Percentiles rank a stretch among this genome's conserved stretches.
These are phyloP conservation scores for Spathaspora passalidarum DNA, from an alignment of 805 yeast genomes.

Conservation along the genomic window DNA sequence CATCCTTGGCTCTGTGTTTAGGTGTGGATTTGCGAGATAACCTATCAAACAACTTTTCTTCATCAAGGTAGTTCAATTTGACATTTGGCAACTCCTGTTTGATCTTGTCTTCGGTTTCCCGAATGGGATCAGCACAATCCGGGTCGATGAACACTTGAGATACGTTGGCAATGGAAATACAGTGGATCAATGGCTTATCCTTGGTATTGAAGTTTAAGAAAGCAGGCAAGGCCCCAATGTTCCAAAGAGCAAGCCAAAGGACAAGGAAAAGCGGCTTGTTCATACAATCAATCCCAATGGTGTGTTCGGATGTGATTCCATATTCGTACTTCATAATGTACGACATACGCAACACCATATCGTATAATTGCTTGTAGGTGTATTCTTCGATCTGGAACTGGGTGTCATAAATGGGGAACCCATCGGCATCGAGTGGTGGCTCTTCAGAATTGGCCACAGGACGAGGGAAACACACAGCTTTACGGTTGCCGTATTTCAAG, in stretches of 20 bases:
- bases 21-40: constrained; percentile 40
- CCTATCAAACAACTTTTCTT: constrained; percentile 44
- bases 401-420: constrained; percentile 45
- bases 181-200: constrained; percentile 75
- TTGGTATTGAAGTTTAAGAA: constrained; percentile 77
- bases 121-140: constrained; percentile 53
- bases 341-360: constrained; percentile 63
- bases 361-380: constrained; percentile 69
- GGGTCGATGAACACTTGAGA: constrained; percentile 72
- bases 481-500: constrained; percentile 42
- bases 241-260: constrained; percentile 86
- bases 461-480: constrained; percentile 64
- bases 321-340: constrained; percentile 60
- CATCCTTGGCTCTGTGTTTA: constrained; percentile 52
- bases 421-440: constrained; percentile 24
- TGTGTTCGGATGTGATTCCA: constrained; percentile 62
- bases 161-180: constrained; percentile 66
- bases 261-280: constrained; percentile 81
- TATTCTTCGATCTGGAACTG: constrained; percentile 59
- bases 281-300: constrained; percentile 71
- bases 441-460: constrained; percentile 33
- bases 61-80: constrained; percentile 49
- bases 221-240: constrained; percentile 86
- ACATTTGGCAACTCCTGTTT: constrained; percentile 34
- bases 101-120: constrained; percentile 44